Evolutionary conservation across 371 early-diverging fungal species (phyloP).

Genomic region (Lichtheimia corymbifera): DNA sequence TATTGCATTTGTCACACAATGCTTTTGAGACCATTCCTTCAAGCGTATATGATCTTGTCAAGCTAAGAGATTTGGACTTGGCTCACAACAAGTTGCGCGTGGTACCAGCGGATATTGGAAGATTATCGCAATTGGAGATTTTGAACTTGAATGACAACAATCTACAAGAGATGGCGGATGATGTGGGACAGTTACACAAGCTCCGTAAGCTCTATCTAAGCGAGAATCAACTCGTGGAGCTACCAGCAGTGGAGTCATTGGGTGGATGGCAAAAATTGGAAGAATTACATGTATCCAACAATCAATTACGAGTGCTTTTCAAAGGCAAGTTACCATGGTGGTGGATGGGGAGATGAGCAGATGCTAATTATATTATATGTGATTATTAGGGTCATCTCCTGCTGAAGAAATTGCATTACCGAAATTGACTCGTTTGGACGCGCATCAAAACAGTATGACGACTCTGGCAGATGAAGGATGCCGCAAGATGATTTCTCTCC

Average conservation of each 20-base stretch:
- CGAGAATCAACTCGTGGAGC: conserved; percentile 51
- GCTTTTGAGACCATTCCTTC: conserved; percentile 48
- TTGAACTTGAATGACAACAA: conserved; percentile 71
- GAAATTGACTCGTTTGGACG: conserved; percentile 57
- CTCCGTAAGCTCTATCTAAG: conserved; percentile 60
- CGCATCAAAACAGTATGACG: conserved; percentile 50
- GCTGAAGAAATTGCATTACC: conserved; percentile 26
- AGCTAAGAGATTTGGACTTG: conserved; percentile 52
- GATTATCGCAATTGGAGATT: conserved; percentile 38
- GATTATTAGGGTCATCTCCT: not conserved
- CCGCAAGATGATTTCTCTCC: conserved; percentile 29
- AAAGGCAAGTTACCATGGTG: conserved; percentile 18
- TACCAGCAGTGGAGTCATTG: conserved; percentile 41
- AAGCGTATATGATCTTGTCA: conserved; percentile 33
- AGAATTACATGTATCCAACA: conserved; percentile 54
- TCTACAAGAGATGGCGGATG: conserved; percentile 51
- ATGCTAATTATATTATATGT: not conserved
- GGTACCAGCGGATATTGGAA: conserved; percentile 32
- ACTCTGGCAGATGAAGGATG: conserved; percentile 22
- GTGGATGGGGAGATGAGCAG: no score
- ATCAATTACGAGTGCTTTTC: conserved; percentile 34
- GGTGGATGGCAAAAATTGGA: conserved; percentile 41
- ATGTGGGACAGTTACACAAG: conserved; percentile 38
- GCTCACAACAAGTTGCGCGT: conserved; percentile 46
- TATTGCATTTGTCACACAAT: conserved; percentile 52